These are phyloP conservation scores for Smallanthus sonchifolius DNA, from an alignment of 129 eudicot species.

Conservation along the genomic window DNA sequence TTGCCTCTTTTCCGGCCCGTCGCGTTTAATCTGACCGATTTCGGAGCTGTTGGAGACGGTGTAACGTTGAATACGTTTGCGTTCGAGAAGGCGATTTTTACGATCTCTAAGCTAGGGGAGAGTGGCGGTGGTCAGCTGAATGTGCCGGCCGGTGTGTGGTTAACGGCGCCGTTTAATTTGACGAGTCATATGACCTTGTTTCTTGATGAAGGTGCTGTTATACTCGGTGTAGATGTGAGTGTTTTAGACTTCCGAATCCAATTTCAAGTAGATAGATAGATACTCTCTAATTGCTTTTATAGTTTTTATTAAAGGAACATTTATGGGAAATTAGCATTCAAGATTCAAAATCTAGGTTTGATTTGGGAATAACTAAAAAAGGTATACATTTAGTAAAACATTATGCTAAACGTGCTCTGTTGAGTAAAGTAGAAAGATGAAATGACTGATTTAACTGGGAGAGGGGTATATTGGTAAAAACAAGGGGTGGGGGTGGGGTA, in stretches of 20 bases:
- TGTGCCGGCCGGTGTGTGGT: conserved; percentile 92
- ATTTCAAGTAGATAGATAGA: too few species aligned
- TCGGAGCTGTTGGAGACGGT: conserved; percentile 95
- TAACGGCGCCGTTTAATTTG: conserved; percentile 95
- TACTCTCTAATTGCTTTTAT: background rate
- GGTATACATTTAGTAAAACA: background rate
- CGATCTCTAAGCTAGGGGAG: conserved; percentile 61
- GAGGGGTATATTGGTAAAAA: too few species aligned
- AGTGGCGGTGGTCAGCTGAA: conserved; percentile 90
- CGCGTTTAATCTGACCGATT: conserved; percentile 66
- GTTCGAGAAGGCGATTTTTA: conserved; percentile 67
- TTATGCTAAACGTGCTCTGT: background rate
- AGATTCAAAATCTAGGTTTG: background rate
- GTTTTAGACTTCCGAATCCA: background rate
- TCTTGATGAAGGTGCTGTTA: conserved; percentile 84
- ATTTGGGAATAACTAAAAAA: background rate
- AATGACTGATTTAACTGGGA: too few species aligned
- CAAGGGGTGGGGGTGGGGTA: too few species aligned
- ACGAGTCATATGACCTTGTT: conserved; percentile 91
- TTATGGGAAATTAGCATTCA: background rate
- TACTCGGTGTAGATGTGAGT: conserved; percentile 92
- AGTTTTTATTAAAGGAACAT: background rate
- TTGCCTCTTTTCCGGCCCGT: conserved; percentile 67
- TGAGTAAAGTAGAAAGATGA: too few species aligned
- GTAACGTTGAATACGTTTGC: conserved; percentile 65